A percentile compares a stretch with the other conserved stretches of the same genome.
phyloP scores from a whole-genome alignment of 1,139 yeast species.

The Geotrichum carabidarum region DNA sequence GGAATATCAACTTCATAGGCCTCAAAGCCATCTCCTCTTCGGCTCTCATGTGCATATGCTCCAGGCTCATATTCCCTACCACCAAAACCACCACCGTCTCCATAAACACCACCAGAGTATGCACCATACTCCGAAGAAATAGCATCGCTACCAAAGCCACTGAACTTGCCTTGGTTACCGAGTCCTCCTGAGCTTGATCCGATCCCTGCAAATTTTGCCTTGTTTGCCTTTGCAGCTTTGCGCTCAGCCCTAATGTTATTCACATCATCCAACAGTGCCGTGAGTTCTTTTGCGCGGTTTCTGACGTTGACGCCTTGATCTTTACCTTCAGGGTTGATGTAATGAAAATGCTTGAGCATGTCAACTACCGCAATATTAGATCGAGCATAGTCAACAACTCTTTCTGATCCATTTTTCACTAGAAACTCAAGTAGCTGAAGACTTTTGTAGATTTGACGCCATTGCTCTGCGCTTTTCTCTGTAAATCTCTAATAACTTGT shows the following conservation, averaged over 20 bases:
- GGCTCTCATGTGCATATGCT: slow-evolving; percentile 27
- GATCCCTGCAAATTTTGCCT: slow-evolving; percentile 50
- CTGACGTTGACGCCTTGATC: slow-evolving; percentile 96
- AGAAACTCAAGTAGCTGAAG: slow-evolving; percentile 85
- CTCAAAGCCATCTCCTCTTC: slow-evolving; percentile 47
- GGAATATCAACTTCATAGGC: slow-evolving; percentile 52
- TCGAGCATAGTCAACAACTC: slow-evolving; percentile 91
- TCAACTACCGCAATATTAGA: slow-evolving; percentile 74
- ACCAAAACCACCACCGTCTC: slow-evolving; percentile 74
- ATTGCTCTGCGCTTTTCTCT: slow-evolving; percentile 90
- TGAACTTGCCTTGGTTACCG: slow-evolving; percentile 38
- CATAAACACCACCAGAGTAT: slow-evolving; percentile 54
- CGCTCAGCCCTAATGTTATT: slow-evolving; percentile 73
- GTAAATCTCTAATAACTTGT: slow-evolving; percentile 54
- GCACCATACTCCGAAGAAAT: slow-evolving; percentile 40
- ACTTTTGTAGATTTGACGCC: slow-evolving; percentile 96
- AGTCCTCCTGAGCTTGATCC: slow-evolving; percentile 41
- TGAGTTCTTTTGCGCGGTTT: slow-evolving; percentile 75
- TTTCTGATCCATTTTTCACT: slow-evolving; percentile 85
- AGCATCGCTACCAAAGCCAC: slow-evolving; percentile 39
- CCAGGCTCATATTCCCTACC: slow-evolving; percentile 36
- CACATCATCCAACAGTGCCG: slow-evolving; percentile 70
- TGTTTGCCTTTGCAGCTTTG: slow-evolving; percentile 75
- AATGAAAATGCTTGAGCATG: slow-evolving; percentile 89
- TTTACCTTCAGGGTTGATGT: slow-evolving; percentile 85